Conservation (phyloP, 345 rosid genomes). For the Mangifera indica region DNA sequence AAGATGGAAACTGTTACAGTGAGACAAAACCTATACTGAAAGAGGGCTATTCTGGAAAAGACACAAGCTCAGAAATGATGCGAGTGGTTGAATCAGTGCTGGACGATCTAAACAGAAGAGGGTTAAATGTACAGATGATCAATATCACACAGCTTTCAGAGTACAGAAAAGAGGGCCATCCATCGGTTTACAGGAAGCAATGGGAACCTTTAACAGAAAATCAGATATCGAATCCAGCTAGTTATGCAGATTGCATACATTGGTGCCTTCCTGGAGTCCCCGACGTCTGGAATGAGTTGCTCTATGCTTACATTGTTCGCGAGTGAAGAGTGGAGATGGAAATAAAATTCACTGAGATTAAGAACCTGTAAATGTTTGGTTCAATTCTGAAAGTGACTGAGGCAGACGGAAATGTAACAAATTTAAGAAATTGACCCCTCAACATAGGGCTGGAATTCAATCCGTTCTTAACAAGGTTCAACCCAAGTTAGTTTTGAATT, state of each 20-base stretch:
- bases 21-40: constrained; percentile 48
- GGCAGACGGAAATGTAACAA: neutral
- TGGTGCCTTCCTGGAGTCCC: constrained; percentile 97
- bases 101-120: constrained; percentile 41
- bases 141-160: constrained; percentile 77
- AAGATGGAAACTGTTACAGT: constrained; percentile 50
- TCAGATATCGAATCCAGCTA: constrained; percentile 49
- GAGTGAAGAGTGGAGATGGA: constrained; percentile 4
- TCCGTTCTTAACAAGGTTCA: no score
- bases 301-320: constrained; percentile 54
- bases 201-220: constrained; percentile 61
- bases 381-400: neutral
- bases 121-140: constrained; percentile 52
- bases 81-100: constrained; percentile 42
- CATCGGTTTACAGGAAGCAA: constrained; percentile 63
- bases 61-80: constrained; percentile 58
- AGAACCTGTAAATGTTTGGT: neutral
- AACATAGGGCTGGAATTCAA: no score
- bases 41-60: constrained; percentile 55
- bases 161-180: constrained; percentile 83
- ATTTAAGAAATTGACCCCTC: neutral
- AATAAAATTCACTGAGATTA: neutral
- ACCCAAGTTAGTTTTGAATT: no score
- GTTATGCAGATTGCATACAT: constrained; percentile 81
- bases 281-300: constrained; percentile 89